A percentile compares a stretch with the other conserved stretches of the same genome.
Evolutionary conservation across 345 rosid species (phyloP).

Genomic region (Eucalyptus polyanthemos): DNA sequence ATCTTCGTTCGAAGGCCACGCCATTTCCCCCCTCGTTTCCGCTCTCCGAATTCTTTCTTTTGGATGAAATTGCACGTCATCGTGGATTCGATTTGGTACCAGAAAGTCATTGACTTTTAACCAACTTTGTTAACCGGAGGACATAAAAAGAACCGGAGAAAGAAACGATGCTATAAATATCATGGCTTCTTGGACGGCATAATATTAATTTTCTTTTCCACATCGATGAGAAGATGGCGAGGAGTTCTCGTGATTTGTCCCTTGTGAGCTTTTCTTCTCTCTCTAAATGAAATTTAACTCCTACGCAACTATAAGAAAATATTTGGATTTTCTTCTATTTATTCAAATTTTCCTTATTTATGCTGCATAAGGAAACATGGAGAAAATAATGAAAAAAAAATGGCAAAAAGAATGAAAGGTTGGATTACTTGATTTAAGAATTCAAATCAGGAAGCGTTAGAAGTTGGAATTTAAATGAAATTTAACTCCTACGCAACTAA

Average conservation of each 20-base stretch:
- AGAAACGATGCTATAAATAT: background rate
- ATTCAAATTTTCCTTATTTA: no score
- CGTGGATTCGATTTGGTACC: background rate
- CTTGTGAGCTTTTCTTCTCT: background rate
- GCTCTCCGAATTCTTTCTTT: background rate
- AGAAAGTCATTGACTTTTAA: background rate
- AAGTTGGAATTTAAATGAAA: no score
- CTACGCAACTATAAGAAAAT: no score
- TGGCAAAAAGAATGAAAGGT: no score
- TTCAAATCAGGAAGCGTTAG: no score
- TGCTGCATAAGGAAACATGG: rapidly evolving
- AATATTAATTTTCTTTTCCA: background rate
- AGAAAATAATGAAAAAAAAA: no score
- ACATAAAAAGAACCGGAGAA: background rate
- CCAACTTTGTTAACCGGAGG: background rate
- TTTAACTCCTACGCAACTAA: no score
- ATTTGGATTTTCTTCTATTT: no score
- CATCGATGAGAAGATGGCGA: rapidly evolving
- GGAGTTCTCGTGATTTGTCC: background rate
- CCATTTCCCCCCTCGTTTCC: background rate
- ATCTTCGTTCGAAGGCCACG: background rate
- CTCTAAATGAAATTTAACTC: background rate
- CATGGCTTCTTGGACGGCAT: background rate
- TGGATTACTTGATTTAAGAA: no score
- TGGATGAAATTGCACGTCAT: background rate